A percentile compares a stretch with the other conserved stretches of the same genome.
Conservation (phyloP, 192 early-diverging fungal genomes). For the Backusella sp. region DNA sequence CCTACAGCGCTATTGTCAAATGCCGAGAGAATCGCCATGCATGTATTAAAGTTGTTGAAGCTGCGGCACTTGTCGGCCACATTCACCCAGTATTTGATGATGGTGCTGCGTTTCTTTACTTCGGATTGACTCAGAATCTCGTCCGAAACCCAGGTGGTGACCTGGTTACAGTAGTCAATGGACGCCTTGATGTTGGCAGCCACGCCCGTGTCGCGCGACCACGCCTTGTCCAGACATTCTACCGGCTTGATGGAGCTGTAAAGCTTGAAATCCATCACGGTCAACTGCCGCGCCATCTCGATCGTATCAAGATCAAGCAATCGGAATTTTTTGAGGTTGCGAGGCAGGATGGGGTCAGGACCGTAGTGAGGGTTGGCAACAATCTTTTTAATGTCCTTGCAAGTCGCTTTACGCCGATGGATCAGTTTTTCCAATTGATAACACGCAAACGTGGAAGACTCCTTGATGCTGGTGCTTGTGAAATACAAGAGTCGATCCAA, state of each 20-base stretch:
- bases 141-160: slow-evolving; percentile 88
- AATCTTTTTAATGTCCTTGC: slow-evolving; percentile 58
- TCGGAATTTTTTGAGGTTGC: slow-evolving; percentile 72
- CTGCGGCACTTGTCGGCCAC: slow-evolving; percentile 79
- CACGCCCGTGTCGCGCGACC: slow-evolving; percentile 64
- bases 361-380: slow-evolving; percentile 58
- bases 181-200: slow-evolving; percentile 87
- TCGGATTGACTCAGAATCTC: slow-evolving; percentile 82
- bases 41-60: slow-evolving; percentile 94
- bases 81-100: slow-evolving; percentile 86
- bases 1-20: slow-evolving; percentile 87
- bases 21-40: slow-evolving; percentile 88
- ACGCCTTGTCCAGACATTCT: slow-evolving; percentile 92
- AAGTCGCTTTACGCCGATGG: slow-evolving; percentile 60
- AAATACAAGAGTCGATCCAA: slow-evolving; percentile 75
- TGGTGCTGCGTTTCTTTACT: slow-evolving; percentile 68
- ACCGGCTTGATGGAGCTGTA: slow-evolving; percentile 82
- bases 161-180: slow-evolving; percentile 82
- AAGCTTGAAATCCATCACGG: slow-evolving; percentile 81
- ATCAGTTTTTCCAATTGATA: slow-evolving; percentile 74
- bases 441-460: slow-evolving; percentile 62
- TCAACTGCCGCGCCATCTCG: slow-evolving; percentile 94
- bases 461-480: slow-evolving; percentile 65
- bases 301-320: slow-evolving; percentile 89
- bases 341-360: slow-evolving; percentile 86